Percentiles rank a stretch among this genome's conserved stretches.
Conservation (phyloP, 352 stramenopile genomes). For the Phytophthora europaea region DNA sequence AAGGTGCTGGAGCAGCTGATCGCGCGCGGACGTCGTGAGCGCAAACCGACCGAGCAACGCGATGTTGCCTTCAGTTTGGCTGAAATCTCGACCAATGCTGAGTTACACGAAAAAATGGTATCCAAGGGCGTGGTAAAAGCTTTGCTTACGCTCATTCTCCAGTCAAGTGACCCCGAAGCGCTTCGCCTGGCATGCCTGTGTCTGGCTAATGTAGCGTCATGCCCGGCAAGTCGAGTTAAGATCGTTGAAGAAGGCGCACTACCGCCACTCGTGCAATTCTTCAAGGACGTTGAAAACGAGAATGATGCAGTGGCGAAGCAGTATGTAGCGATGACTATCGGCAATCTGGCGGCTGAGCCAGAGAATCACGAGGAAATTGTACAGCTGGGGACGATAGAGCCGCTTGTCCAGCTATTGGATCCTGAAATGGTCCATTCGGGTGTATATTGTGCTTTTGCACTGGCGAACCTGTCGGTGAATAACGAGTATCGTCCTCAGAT, state of each 20-base stretch:
- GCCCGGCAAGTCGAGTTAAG: constrained; percentile 82
- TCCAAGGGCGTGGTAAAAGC: constrained; percentile 96
- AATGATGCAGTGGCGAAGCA: constrained; percentile 90
- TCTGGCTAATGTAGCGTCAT: constrained; percentile 96
- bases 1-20: constrained; percentile 98
- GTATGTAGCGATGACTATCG: constrained; percentile 96
- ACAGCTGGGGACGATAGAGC: constrained; percentile 88
- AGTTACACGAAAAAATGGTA: constrained; percentile 95
- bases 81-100: constrained; percentile 95
- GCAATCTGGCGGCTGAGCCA: constrained; percentile 95
- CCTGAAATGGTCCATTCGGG: constrained; percentile 86
- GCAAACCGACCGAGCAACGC: constrained; percentile 95
- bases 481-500: constrained; percentile 93
- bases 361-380: constrained; percentile 97
- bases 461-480: constrained; percentile 96
- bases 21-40: constrained; percentile 94
- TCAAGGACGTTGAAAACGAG: constrained; percentile 90
- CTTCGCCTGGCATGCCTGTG: constrained; percentile 95
- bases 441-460: constrained; percentile 94
- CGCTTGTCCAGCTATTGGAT: constrained; percentile 94
- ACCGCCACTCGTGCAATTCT: constrained; percentile 90
- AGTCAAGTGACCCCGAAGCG: constrained; percentile 94
- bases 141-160: constrained; percentile 92
- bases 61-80: constrained; percentile 97
- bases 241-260: constrained; percentile 96